Evolutionary conservation across 495 filamentous ascomycete species (phyloP).

Genomic region (Parmelia sp.): DNA sequence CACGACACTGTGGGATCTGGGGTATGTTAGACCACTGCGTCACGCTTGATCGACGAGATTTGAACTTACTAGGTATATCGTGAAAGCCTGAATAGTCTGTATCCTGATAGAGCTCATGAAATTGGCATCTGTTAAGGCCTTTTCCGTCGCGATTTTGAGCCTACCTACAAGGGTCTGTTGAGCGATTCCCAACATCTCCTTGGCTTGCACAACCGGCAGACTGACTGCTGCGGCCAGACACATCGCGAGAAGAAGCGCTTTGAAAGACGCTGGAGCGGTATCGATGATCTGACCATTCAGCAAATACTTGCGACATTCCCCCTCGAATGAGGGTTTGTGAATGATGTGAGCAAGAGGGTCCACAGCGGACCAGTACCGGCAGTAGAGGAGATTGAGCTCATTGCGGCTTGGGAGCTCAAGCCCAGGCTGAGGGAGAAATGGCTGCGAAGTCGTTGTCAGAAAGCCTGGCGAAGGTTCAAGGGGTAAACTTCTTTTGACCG

Average conservation of each 20-base stretch:
- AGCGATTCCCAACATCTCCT: slow-evolving; percentile 1
- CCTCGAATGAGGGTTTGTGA: slow-evolving; percentile 19
- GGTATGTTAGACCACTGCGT: not conserved
- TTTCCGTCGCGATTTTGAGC: slow-evolving; percentile 19
- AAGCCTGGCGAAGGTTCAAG: slow-evolving; percentile 10
- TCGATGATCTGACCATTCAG: slow-evolving; percentile 29
- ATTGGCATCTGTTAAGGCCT: slow-evolving; percentile 12
- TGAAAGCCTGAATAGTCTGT: slow-evolving; percentile 22
- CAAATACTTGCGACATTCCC: slow-evolving; percentile 5
- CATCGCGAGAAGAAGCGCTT: slow-evolving; percentile 44
- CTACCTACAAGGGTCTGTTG: slow-evolving; percentile 14
- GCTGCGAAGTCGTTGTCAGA: not conserved
- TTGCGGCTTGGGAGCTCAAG: not conserved
- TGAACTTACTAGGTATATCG: slow-evolving; percentile 58
- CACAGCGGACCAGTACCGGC: slow-evolving; percentile 15
- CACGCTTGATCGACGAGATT: not conserved
- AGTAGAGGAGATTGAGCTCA: slow-evolving; percentile 18
- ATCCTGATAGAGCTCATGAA: slow-evolving; percentile 13
- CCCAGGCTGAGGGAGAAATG: not conserved
- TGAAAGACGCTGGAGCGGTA: slow-evolving; percentile 25
- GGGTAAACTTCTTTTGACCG: not conserved
- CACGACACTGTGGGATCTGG: slow-evolving; percentile 17
- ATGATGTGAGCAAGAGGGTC: slow-evolving; percentile 20
- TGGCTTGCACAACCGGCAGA: slow-evolving; percentile 7
- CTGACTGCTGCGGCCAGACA: slow-evolving; percentile 48